phyloP scores from a whole-genome alignment of 805 yeast species.

The Candida insectorum region DNA sequence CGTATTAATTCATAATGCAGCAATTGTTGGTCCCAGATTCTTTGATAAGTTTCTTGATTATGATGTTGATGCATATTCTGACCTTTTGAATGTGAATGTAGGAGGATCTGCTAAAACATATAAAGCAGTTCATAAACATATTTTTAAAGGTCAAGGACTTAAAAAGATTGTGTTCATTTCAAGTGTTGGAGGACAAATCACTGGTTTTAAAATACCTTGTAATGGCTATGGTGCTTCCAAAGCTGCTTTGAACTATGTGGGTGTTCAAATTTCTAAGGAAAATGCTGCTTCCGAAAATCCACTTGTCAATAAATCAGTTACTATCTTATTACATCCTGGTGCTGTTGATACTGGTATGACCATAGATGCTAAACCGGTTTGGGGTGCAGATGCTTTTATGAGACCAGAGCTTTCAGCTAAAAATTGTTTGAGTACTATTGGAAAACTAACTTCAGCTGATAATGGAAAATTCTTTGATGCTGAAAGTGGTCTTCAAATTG shows the following conservation, averaged over 20 bases:
- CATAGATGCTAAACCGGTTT: conserved; percentile 3
- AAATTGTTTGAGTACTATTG: not conserved
- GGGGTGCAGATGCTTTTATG: conserved; percentile 1
- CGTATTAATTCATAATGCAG: conserved; percentile 14
- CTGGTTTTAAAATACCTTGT: not conserved
- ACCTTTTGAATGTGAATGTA: conserved; percentile 7
- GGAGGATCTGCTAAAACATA: conserved; percentile 10
- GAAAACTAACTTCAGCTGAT: not conserved
- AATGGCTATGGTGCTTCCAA: conserved; percentile 33
- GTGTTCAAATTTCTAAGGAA: conserved; percentile 21
- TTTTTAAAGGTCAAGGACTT: conserved; percentile 4
- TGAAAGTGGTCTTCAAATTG: too few species aligned
- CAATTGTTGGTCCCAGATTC: conserved; percentile 1
- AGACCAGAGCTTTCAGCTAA: conserved; percentile 2
- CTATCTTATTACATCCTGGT: conserved; percentile 25
- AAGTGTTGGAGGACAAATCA: conserved; percentile 7
- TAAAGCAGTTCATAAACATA: conserved; percentile 9
- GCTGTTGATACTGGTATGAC: conserved; percentile 33
- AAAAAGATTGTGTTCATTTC: conserved; percentile 23
- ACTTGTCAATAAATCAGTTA: conserved; percentile 11
- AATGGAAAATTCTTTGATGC: conserved; percentile 3
- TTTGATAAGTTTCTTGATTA: conserved; percentile 1
- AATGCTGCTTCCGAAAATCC: conserved; percentile 14
- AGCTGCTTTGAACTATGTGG: conserved; percentile 30
- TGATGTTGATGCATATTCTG: conserved; percentile 5